phyloP scores from a whole-genome alignment of 768 basidiomycete species.

The Lanmaoa rubissima region DNA sequence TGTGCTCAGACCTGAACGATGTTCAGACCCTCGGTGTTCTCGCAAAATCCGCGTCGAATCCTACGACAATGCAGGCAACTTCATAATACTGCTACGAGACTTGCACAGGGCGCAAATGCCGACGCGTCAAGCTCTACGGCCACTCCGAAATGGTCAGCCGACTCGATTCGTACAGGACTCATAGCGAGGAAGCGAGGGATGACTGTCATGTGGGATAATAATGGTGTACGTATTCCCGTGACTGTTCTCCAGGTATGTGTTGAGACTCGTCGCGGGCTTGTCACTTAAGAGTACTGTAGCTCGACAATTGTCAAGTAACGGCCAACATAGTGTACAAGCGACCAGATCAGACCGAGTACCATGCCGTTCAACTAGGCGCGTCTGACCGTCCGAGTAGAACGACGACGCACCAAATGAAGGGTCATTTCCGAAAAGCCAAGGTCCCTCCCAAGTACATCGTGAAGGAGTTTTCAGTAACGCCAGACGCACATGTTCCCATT shows the following conservation, averaged over 20 bases:
- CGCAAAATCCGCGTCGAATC: conserved; percentile 37
- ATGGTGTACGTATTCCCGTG: conserved; percentile 84
- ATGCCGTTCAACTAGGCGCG: conserved; percentile 93
- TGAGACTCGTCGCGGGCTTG: conserved; percentile 5
- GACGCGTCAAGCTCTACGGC: conserved; percentile 21
- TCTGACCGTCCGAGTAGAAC: conserved; percentile 71
- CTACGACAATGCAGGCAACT: conserved; percentile 38
- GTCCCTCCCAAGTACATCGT: conserved; percentile 82
- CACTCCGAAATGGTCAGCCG: conserved; percentile 74
- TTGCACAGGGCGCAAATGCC: conserved; percentile 25
- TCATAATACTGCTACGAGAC: conserved; percentile 41
- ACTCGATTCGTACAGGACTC: conserved; percentile 84
- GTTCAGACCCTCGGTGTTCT: conserved; percentile 52
- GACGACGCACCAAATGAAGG: conserved; percentile 76
- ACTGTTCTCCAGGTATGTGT: conserved; percentile 86
- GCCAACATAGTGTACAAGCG: conserved; percentile 68
- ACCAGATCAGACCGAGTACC: conserved; percentile 69
- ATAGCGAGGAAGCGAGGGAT: conserved; percentile 96
- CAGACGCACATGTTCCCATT: conserved; percentile 86
- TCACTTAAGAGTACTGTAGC: conserved; percentile 37
- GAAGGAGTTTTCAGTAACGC: conserved; percentile 84
- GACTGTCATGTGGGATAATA: conserved; percentile 89
- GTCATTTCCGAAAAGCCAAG: conserved; percentile 83
- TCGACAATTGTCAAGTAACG: conserved; percentile 89
- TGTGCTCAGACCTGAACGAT: conserved; percentile 33